phyloP scores from a whole-genome alignment of 208 protist species.

The Vickermania ingenoplastis region DNA sequence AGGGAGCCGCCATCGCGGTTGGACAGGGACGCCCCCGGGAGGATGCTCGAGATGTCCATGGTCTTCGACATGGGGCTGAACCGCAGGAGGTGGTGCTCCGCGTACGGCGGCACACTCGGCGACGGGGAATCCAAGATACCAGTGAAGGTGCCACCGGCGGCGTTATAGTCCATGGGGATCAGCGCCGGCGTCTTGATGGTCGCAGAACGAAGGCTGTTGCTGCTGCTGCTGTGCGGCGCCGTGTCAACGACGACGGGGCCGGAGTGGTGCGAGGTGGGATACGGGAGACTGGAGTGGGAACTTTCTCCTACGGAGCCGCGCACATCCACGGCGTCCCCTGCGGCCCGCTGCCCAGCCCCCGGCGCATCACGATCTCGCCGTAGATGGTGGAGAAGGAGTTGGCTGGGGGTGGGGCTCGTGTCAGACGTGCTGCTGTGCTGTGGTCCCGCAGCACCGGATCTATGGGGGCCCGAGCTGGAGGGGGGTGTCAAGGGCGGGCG shows the following conservation, averaged over 20 bases:
- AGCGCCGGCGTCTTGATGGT: not conserved
- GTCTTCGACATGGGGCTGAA: conserved; percentile 1
- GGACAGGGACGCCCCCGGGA: not conserved
- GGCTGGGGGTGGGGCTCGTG: not conserved
- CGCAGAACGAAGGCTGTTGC: not conserved
- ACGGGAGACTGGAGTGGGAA: not conserved
- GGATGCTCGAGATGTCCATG: not conserved
- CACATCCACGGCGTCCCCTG: too few relatives aligned
- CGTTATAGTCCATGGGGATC: not conserved
- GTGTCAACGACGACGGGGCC: not conserved
- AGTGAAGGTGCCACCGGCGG: not conserved
- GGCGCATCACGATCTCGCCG: too few relatives aligned
- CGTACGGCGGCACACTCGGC: not conserved
- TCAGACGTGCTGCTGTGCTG: not conserved
- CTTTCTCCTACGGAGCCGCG: too few relatives aligned
- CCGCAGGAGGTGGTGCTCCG: not conserved
- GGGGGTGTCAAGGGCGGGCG: not conserved
- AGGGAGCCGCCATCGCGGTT: not conserved
- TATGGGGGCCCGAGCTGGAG: not conserved
- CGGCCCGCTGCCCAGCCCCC: too few relatives aligned
- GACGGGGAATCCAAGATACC: not conserved
- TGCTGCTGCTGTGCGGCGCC: not conserved
- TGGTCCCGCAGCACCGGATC: not conserved
- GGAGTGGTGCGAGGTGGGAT: not conserved
- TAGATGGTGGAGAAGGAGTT: not conserved